These are phyloP conservation scores for Talaromyces sp. DNA, from an alignment of 2,329 filamentous ascomycete species.

Conservation along the genomic window DNA sequence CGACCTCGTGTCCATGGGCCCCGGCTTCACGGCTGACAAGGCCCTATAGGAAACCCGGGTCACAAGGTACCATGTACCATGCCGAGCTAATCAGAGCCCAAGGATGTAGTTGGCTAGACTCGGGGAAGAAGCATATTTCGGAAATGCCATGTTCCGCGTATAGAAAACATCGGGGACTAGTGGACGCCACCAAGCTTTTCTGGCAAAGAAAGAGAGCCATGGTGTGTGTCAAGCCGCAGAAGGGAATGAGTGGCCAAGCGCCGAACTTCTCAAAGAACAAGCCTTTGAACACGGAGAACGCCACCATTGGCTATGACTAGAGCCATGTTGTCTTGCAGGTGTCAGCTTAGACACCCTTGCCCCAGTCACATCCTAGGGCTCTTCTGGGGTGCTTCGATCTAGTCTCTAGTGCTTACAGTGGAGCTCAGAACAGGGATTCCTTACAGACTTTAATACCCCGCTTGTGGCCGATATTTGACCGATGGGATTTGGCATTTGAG, in stretches of 20 bases:
- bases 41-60: conserved; percentile 2
- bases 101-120: conserved; percentile 11
- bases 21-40: conserved; percentile 3
- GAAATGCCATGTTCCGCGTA: conserved; percentile 9
- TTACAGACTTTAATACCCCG: conserved; percentile 3
- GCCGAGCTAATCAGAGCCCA: conserved; percentile 11
- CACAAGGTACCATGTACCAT: conserved; percentile 12
- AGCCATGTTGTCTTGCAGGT: neutral
- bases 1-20: conserved; percentile 1
- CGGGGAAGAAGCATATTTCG: conserved; percentile 10
- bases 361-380: neutral
- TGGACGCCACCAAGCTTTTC: conserved; percentile 19
- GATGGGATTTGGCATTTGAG: neutral
- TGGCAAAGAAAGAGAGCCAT: conserved; percentile 15
- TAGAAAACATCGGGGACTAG: conserved; percentile 8
- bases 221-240: conserved; percentile 7
- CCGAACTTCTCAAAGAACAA: conserved; percentile 12
- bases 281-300: conserved; percentile 7
- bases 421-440: conserved; percentile 2
- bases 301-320: conserved; percentile 4
- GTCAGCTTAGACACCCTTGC: neutral
- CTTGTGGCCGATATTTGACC: conserved; percentile 14
- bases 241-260: conserved; percentile 5
- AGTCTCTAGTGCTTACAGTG: conserved; percentile 19
- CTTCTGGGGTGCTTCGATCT: conserved; percentile 2